Evolutionary conservation across 2,329 filamentous ascomycete species (phyloP).

Genomic region (Aplosporella prunicola): DNA sequence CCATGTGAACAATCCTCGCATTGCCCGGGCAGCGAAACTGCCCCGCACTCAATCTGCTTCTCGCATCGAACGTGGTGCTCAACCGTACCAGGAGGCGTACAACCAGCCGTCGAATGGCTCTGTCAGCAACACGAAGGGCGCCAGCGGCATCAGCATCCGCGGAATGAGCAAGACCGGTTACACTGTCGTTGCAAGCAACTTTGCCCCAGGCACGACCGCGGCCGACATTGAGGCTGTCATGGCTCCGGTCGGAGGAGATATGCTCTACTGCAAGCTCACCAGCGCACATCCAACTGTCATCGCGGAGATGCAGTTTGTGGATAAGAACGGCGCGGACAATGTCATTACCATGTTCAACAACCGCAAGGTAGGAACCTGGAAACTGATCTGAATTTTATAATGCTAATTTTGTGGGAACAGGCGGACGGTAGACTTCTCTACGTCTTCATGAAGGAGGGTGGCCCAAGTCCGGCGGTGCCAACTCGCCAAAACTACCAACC

Average conservation of each 20-base stretch:
- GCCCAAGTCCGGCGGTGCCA: slow-evolving; percentile 19
- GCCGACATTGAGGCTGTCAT: slow-evolving; percentile 77
- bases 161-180: slow-evolving; percentile 44
- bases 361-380: slow-evolving; percentile 3
- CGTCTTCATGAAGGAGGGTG: slow-evolving; percentile 56
- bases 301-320: slow-evolving; percentile 66
- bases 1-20: slow-evolving; percentile 25
- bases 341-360: slow-evolving; percentile 71
- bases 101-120: slow-evolving; percentile 19
- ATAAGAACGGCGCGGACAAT: slow-evolving; percentile 61
- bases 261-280: slow-evolving; percentile 58
- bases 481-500: slow-evolving; percentile 11
- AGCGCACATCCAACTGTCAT: slow-evolving; percentile 62
- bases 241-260: slow-evolving; percentile 58
- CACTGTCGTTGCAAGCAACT: slow-evolving; percentile 68
- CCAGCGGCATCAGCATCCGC: slow-evolving; percentile 56
- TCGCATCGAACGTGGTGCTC: slow-evolving; percentile 33
- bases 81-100: slow-evolving; percentile 33
- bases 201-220: slow-evolving; percentile 70
- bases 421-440: slow-evolving; percentile 66
- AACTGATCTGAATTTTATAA: slow-evolving; percentile 7
- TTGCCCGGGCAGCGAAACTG: slow-evolving; percentile 24
- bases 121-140: slow-evolving; percentile 21
- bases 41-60: slow-evolving; percentile 31
- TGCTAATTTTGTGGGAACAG: slow-evolving; percentile 32